phyloP scores from a whole-genome alignment of 2,329 filamentous ascomycete species.

The Proliferodiscus dingleyae region DNA sequence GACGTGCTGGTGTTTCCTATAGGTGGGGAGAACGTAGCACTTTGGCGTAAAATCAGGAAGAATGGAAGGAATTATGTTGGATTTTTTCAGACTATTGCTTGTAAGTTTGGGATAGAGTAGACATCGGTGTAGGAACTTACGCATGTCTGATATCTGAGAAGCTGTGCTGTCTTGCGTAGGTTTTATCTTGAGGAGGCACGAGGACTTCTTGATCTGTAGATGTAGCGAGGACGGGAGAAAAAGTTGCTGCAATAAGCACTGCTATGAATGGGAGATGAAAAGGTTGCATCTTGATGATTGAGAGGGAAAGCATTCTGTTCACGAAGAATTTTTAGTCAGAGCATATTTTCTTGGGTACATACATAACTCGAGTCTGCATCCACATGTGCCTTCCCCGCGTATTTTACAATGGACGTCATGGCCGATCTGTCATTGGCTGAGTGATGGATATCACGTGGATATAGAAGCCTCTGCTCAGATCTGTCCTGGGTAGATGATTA shows the following conservation, averaged over 20 bases:
- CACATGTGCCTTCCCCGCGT: conserved; percentile 1
- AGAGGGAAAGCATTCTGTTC: not conserved
- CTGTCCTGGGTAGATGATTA: not conserved
- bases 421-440: not conserved
- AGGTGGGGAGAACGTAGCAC: conserved; percentile 44
- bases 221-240: not conserved
- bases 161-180: not conserved
- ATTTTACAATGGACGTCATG: not conserved
- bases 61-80: conserved; percentile 51
- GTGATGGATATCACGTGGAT: not conserved
- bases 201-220: not conserved
- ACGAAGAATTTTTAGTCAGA: not conserved
- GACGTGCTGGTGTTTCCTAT: conserved; percentile 39
- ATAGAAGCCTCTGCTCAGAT: not conserved
- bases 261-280: not conserved
- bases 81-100: conserved; percentile 14
- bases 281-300: not conserved
- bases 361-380: too few relatives aligned
- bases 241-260: not conserved
- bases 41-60: conserved; percentile 51
- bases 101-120: conserved; percentile 9
- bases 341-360: too few relatives aligned
- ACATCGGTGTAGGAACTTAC: conserved; percentile 18
- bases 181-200: not conserved
- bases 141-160: not conserved